Evolutionary conservation across 2,329 filamentous ascomycete genomes (phyloP).

Genomic region (Sphaerulina musiva): DNA sequence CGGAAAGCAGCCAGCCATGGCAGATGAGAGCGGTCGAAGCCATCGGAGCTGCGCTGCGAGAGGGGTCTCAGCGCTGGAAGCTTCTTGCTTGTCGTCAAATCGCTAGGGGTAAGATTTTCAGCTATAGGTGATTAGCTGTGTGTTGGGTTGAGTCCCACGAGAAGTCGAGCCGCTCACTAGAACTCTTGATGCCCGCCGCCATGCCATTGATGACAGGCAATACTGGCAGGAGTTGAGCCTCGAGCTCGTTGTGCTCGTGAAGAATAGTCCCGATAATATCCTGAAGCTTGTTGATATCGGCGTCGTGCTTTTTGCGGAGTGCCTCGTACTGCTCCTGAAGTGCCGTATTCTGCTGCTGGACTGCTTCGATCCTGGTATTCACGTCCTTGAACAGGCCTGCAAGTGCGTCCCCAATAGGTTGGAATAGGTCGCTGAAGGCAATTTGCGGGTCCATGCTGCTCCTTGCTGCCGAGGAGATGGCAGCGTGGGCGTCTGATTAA

Average conservation of each 20-base stretch:
- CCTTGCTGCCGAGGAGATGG: not conserved
- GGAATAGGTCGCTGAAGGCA: not conserved
- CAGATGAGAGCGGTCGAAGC: not conserved
- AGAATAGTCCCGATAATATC: not conserved
- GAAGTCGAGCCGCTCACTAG: not conserved
- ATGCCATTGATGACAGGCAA: no score
- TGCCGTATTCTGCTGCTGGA: not conserved
- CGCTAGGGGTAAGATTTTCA: not conserved
- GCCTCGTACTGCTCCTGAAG: not conserved
- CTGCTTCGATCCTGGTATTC: not conserved
- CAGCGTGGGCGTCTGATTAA: not conserved
- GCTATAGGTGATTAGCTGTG: not conserved
- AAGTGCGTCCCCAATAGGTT: not conserved
- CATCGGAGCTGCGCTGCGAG: not conserved
- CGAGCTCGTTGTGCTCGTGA: no score
- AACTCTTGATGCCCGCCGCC: no score
- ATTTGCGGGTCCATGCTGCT: not conserved
- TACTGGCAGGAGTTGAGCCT: no score
- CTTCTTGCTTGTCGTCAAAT: not conserved
- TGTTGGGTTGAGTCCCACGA: not conserved
- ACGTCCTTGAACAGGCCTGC: not conserved
- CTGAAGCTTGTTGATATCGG: not conserved
- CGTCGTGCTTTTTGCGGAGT: not conserved
- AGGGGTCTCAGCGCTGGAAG: not conserved
- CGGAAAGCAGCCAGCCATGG: no score